These are phyloP conservation scores for Colletotrichum somersetense DNA, from an alignment of 2,329 filamentous ascomycete species.

Conservation along the genomic window DNA sequence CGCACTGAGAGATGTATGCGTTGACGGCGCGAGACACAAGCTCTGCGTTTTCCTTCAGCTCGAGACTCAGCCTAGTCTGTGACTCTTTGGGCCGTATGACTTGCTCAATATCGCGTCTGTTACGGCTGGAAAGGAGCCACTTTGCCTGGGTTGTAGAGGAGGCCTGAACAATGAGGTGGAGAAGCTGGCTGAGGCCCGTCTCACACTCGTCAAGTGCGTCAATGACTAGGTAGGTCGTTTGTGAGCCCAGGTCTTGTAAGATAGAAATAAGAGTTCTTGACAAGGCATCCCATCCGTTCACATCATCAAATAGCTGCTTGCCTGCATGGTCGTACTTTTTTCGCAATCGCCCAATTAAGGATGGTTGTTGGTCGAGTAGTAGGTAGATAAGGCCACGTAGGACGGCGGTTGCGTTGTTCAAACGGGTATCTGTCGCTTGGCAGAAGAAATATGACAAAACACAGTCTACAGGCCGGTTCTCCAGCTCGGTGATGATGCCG, in stretches of 20 bases:
- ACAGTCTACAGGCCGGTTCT: not conserved
- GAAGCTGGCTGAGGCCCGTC: not conserved
- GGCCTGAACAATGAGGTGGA: not conserved
- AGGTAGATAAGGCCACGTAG: not conserved
- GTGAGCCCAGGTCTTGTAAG: not conserved
- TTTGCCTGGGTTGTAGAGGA: not conserved
- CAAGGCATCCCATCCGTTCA: not conserved
- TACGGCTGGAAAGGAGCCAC: not conserved
- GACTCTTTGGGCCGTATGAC: not conserved
- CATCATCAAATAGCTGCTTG: not conserved
- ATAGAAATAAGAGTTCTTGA: not conserved
- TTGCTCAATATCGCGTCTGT: not conserved
- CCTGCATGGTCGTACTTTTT: not conserved
- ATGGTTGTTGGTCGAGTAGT: not conserved
- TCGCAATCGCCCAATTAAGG: not conserved
- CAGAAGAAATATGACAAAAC: not conserved
- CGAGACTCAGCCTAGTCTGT: not conserved
- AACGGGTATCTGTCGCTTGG: not conserved
- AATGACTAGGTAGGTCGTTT: not conserved
- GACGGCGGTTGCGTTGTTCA: not conserved
- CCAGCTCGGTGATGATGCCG: not conserved
- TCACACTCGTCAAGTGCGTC: not conserved
- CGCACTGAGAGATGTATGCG: not conserved
- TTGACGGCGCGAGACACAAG: not conserved
- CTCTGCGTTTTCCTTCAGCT: not conserved